phyloP scores from a whole-genome alignment of 2,329 filamentous ascomycete species.

The Ascochyta fabae region DNA sequence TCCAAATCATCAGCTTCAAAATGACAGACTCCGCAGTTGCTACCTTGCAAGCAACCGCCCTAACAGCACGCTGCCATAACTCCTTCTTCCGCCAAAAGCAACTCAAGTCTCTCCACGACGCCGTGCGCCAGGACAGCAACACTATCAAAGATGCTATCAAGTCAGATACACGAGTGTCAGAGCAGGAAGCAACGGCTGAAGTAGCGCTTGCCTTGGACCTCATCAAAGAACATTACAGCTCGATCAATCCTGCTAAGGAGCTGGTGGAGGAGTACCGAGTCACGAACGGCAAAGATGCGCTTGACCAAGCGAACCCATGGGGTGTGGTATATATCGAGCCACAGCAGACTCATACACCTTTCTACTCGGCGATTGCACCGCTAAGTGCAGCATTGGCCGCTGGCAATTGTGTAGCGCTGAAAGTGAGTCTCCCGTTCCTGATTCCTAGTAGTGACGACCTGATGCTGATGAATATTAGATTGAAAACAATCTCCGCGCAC shows the following conservation, averaged over 20 bases:
- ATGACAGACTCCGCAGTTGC: constrained; percentile 33
- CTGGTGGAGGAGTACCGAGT: constrained; percentile 54
- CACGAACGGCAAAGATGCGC: constrained; percentile 49
- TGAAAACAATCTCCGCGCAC: constrained; percentile 49
- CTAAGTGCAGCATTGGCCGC: constrained; percentile 57
- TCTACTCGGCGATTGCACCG: constrained; percentile 48
- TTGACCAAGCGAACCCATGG: constrained; percentile 40
- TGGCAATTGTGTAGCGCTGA: constrained; percentile 59
- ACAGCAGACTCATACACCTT: constrained; percentile 52
- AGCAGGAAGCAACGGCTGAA: constrained; percentile 52
- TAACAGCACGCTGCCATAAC: constrained; percentile 55
- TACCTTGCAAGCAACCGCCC: constrained; percentile 50
- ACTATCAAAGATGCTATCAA: constrained; percentile 51
- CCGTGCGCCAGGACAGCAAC: constrained; percentile 44
- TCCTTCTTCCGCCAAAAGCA: constrained; percentile 56
- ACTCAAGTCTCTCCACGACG: constrained; percentile 52
- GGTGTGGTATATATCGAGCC: constrained; percentile 60
- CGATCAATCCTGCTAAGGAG: constrained; percentile 49
- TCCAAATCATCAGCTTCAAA: neutral
- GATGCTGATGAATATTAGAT: constrained; percentile 33
- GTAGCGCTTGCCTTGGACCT: constrained; percentile 50
- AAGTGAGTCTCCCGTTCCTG: constrained; percentile 44
- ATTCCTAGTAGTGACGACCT: neutral
- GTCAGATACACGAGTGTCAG: constrained; percentile 47
- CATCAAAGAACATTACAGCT: constrained; percentile 50